Conservation (phyloP, 441 rosid genomes). For the Gossypium trilobum region DNA sequence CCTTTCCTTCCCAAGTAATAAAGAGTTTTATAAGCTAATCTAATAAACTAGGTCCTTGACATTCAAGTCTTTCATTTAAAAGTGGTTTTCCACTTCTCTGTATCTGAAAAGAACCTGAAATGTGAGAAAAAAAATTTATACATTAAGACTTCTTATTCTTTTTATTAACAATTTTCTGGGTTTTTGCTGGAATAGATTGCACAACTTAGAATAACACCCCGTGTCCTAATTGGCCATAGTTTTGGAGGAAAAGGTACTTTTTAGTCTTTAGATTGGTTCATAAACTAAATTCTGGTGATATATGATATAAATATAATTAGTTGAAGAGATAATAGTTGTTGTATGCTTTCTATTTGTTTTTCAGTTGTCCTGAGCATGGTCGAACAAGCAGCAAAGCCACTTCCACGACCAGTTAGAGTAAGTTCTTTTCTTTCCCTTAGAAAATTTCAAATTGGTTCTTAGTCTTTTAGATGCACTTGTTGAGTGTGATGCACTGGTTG, state of each 20-base stretch:
- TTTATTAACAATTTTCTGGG: not conserved
- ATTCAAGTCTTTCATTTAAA: not conserved
- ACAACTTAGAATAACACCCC: conserved; percentile 71
- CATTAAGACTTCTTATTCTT: not conserved
- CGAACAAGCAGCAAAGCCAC: conserved; percentile 95
- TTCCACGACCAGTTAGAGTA: conserved; percentile 86
- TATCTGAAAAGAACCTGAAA: not conserved
- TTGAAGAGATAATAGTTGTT: not conserved
- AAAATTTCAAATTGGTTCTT: conserved; percentile 12
- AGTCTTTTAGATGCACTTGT: conserved; percentile 4
- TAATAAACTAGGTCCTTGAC: not conserved
- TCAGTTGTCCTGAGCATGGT: conserved; percentile 93
- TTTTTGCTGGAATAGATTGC: conserved; percentile 41
- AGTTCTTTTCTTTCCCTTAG: conserved; percentile 17
- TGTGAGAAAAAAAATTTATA: not conserved
- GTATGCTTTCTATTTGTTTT: conserved; percentile 13
- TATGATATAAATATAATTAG: not conserved
- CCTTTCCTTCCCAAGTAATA: not conserved
- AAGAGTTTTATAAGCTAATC: not conserved
- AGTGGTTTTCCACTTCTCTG: not conserved
- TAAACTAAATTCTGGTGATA: not conserved
- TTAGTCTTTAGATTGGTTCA: not conserved
- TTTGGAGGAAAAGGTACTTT: conserved; percentile 90
- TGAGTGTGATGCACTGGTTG: not conserved
- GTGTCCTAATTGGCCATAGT: conserved; percentile 87